Percentiles rank a stretch among this genome's conserved stretches.
These are phyloP conservation scores for Yamadazyma siamensis DNA, from an alignment of 1,139 yeast genomes.

Conservation along the genomic window DNA sequence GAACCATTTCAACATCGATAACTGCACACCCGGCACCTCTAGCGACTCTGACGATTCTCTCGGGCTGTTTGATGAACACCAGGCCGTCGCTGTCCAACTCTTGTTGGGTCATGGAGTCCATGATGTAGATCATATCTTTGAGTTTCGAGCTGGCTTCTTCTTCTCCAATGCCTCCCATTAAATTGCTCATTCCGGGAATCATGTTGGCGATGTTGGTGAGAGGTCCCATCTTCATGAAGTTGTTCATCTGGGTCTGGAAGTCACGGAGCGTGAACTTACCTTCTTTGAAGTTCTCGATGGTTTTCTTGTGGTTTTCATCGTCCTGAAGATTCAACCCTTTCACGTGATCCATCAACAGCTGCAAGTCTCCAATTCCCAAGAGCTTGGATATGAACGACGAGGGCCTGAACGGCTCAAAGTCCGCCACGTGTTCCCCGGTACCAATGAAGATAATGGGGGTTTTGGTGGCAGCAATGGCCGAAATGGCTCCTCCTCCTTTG, in stretches of 20 bases:
- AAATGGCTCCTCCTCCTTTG: slow-evolving; percentile 98
- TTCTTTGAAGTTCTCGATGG: slow-evolving; percentile 89
- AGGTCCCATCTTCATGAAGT: slow-evolving; percentile 95
- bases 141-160: slow-evolving; percentile 81
- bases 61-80: slow-evolving; percentile 75
- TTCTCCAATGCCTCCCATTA: slow-evolving; percentile 86
- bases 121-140: slow-evolving; percentile 84
- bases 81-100: slow-evolving; percentile 92
- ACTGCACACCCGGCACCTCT: slow-evolving; percentile 95
- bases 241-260: slow-evolving; percentile 92
- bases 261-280: slow-evolving; percentile 92
- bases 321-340: slow-evolving; percentile 80
- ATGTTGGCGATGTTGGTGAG: slow-evolving; percentile 87
- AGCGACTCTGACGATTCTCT: slow-evolving; percentile 85
- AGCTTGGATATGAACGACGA: slow-evolving; percentile 83
- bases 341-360: slow-evolving; percentile 91
- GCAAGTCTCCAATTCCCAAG: slow-evolving; percentile 93
- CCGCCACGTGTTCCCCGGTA: slow-evolving; percentile 96
- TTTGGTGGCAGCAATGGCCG: slow-evolving; percentile 95
- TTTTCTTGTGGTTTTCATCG: slow-evolving; percentile 68
- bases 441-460: slow-evolving; percentile 98
- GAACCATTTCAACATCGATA: slow-evolving; percentile 88
- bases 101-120: slow-evolving; percentile 94
- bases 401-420: slow-evolving; percentile 89
- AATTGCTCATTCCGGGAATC: slow-evolving; percentile 89